Evolutionary conservation across 805 yeast genomes (phyloP), one percentile per base, ranked within the genome.

Genomic region (Ogataea corticis): DNA sequence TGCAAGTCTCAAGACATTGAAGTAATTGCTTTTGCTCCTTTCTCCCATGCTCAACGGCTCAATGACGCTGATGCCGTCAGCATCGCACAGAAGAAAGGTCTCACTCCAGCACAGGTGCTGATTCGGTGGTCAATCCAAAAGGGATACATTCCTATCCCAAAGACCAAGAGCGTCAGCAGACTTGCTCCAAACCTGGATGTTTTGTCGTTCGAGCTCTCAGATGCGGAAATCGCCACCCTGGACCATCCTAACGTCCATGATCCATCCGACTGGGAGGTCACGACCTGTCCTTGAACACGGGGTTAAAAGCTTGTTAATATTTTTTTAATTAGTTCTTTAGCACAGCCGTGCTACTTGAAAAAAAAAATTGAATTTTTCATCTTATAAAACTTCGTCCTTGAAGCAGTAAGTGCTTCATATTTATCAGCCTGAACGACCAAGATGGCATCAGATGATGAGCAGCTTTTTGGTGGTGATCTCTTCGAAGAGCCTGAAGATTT

Each of bases 401-500:
- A n/a, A n/a, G n/a, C n/a, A n/a, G n/a, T n/a, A n/a, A n/a, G n/a
- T n/a, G n/a, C n/a, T n/a, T n/a, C n/a, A n/a, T n/a, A n/a, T n/a
- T n/a, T n/a, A n/a, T n/a, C n/a, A n/a, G n/a, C n/a, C n/a, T 11
- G 11, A 9, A 18, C 15, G 9, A 6, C 25, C 25, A 21, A 17
- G 15, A 42, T 42, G 46, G 13, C 28, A 4, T 57, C 60, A 13
- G 61, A 55, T 38, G 45, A 42, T 29, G 65, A 61, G 32, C 15
- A 36, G 3, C 48, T 39, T n/a, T 27, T 59, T 25, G 79, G 72
- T n/a, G 71, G 68, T 6, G 78, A 68, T n/a, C 57, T 89, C 37
- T 91, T 91, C 61, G 84, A 79, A 42, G 97, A 89, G 58, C 97
- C 97, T 13, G 92, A 85, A 57, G 89, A 72, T 44, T 91, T 76